Percentiles rank a stretch among this genome's conserved stretches.
phyloP scores from a whole-genome alignment of 305 asterid genomes.

The Fraxinus dipetala region DNA sequence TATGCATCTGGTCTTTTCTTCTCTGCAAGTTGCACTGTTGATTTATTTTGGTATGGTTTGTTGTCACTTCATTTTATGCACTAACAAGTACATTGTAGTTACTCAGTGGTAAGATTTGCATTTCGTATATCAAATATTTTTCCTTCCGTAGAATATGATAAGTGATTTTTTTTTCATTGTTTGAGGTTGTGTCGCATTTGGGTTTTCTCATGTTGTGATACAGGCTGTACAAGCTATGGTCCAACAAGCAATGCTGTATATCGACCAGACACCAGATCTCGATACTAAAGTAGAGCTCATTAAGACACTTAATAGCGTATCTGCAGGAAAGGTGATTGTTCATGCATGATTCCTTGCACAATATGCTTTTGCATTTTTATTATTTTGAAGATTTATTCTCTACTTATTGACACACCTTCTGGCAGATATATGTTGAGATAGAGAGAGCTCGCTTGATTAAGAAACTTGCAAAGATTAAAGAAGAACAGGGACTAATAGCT shows the following conservation, averaged over 20 bases:
- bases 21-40: background rate
- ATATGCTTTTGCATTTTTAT: background rate
- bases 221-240: conserved; percentile 98
- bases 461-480: conserved; percentile 53
- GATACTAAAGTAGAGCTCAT: conserved; percentile 82
- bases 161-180: conserved; percentile 3
- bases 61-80: background rate
- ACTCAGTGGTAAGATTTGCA: background rate
- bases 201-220: conserved; percentile 20
- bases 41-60: background rate
- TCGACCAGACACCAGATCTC: conserved; percentile 89
- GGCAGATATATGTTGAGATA: conserved; percentile 56
- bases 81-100: background rate
- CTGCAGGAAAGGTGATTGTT: conserved; percentile 82
- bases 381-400: conserved; percentile 10
- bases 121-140: background rate
- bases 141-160: background rate
- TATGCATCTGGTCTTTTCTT: background rate
- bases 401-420: background rate
- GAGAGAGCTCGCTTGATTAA: conserved; percentile 58
- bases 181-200: conserved; percentile 12
- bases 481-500: conserved; percentile 47
- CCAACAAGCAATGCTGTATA: conserved; percentile 86
- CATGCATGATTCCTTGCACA: background rate
- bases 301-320: conserved; percentile 77